Evolutionary conservation across 768 basidiomycete species (phyloP), one percentile per base, ranked within the genome.

Genomic region (Myochromella boudieri): DNA sequence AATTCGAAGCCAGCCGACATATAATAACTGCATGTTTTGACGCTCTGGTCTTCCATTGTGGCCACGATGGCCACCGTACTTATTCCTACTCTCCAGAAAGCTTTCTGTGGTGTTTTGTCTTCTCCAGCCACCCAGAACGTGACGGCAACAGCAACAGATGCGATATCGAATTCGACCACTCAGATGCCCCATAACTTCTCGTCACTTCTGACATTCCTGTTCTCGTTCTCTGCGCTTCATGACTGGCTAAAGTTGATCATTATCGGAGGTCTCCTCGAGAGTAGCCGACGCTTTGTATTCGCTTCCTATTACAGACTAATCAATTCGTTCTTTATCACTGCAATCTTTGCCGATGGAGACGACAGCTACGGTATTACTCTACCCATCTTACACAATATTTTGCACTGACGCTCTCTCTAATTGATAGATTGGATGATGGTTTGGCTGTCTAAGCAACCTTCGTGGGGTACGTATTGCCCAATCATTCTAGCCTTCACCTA

Each of bases 371-470:
- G 63, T 62, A 48, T 12, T 44, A 18, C 41, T 29, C 27, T 27
- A 26, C 12, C 27, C 8, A 12, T 44, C 11, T 15, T 46, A 37
- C 11, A 46, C 26, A 11, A 21, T 21, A 12, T 22, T 37, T 6
- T 2, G 21, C 12, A 17, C 12, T 34, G 5, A 7, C n/a, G 12
- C 27, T 3, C 10, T 20, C 42, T 8, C 7, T 24, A 11, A 7
- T 25, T 9, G 18, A 25, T 42, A 82, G 80, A 68, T 2, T 85
- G 82, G 82, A 69, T 84, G 41, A 67, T 82, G 62, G 63, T 69
- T 33, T 84, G 81, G 81, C 51, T 83, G 0, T 75, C 79, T n/a
- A 69, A 69, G 37, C 75, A 78, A 26, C 76, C 77, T 10, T 64
- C 74, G 12, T 83, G 78, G 78, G 65, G 79, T 76, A 44, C 48